Conservation (phyloP, 78 protist species). For the Emiliania huxleyi region DNA sequence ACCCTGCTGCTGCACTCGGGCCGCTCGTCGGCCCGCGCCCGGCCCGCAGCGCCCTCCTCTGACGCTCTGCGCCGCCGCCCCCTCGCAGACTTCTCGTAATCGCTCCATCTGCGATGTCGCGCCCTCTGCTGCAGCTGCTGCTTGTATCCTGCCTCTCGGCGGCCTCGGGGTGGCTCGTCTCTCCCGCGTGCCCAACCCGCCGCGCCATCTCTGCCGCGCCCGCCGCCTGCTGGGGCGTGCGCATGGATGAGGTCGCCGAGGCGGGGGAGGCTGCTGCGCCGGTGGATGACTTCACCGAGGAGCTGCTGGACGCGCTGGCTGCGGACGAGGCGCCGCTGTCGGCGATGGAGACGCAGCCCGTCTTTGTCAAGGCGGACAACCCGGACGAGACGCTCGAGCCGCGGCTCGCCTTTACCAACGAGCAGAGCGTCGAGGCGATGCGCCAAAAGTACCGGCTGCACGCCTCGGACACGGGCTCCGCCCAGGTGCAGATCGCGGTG, state of each 20-base stretch:
- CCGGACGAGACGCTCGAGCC: not conserved
- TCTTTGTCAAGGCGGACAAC: not conserved
- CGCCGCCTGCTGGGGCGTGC: not conserved
- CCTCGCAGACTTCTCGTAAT: too few species aligned
- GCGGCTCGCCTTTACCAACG: not conserved
- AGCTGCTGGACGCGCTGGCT: not conserved
- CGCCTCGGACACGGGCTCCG: not conserved
- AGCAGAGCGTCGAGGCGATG: not conserved
- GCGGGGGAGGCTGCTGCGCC: not conserved
- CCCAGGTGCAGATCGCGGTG: conserved; percentile 19
- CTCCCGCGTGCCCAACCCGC: not conserved
- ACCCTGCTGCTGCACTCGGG: too few species aligned
- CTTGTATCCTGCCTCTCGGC: not conserved
- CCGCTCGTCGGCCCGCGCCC: too few species aligned
- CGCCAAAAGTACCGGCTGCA: not conserved
- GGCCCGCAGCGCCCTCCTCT: too few species aligned
- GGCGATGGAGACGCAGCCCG: not conserved
- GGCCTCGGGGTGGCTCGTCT: not conserved
- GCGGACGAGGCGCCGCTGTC: conserved; percentile 2
- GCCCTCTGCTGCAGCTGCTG: conserved; percentile 17
- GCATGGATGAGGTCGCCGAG: not conserved
- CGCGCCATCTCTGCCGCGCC: not conserved
- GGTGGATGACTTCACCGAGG: not conserved
- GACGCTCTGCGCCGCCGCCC: too few species aligned
- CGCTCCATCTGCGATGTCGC: too few species aligned